Percentiles rank a stretch among this genome's conserved stretches.
These are phyloP conservation scores for Onygena corvina DNA, from an alignment of 2,329 filamentous ascomycete genomes.

Conservation along the genomic window DNA sequence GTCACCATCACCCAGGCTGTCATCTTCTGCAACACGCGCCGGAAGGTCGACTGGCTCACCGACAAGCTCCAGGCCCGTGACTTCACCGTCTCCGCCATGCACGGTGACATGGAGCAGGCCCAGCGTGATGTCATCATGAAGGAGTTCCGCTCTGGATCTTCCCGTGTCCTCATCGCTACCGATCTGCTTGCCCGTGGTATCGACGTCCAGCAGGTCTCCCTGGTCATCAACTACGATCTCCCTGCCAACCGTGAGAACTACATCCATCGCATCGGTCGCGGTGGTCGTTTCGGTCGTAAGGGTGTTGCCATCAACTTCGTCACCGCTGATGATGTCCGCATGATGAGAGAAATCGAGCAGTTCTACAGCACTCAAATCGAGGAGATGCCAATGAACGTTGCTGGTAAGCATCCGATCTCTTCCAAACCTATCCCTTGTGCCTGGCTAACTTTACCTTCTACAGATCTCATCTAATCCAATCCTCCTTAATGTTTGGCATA, in stretches of 20 bases:
- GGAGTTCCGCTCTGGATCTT: constrained; percentile 94
- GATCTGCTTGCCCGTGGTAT: constrained; percentile 98
- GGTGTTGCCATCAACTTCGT: constrained; percentile 99
- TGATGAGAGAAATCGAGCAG: constrained; percentile 90
- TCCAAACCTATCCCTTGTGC: constrained; percentile 11
- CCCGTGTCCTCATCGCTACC: constrained; percentile 88
- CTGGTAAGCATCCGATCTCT: constrained; percentile 38
- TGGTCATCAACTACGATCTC: constrained; percentile 98
- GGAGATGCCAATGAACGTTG: constrained; percentile 96
- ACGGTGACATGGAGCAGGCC: constrained; percentile 97
- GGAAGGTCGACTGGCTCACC: constrained; percentile 99
- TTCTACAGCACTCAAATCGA: constrained; percentile 96
- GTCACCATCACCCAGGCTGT: constrained; percentile 99
- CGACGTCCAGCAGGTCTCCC: constrained; percentile 93
- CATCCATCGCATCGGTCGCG: constrained; percentile 94
- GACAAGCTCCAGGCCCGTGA: constrained; percentile 99
- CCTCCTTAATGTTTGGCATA: constrained; percentile 6
- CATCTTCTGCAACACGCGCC: constrained; percentile 99
- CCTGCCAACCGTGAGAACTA: constrained; percentile 99
- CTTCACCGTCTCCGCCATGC: constrained; percentile 97
- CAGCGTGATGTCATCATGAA: constrained; percentile 99
- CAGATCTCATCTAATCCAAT: constrained; percentile 36
- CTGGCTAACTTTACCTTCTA: constrained; percentile 3
- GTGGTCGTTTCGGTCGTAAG: constrained; percentile 90
- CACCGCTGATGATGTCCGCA: constrained; percentile 93